Conservation (phyloP, 2,329 filamentous ascomycete genomes). For the Lecanosticta acicola region DNA sequence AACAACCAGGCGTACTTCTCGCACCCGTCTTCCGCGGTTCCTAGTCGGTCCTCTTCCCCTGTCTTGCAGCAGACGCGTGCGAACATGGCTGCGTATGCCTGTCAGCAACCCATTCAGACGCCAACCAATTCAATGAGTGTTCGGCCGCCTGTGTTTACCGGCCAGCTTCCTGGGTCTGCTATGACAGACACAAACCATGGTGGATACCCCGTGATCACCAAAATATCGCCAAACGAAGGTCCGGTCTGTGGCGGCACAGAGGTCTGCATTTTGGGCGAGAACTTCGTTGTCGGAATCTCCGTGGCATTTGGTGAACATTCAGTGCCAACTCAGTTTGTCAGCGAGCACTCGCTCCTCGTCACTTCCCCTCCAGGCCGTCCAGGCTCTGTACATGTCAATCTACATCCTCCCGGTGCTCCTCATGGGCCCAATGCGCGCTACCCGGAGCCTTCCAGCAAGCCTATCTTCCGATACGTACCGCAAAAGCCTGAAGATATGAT, state of each 20-base stretch:
- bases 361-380: constrained; percentile 66
- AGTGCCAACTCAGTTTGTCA: constrained; percentile 72
- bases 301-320: constrained; percentile 74
- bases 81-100: constrained; percentile 32
- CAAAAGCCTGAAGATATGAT: constrained; percentile 36
- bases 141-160: constrained; percentile 8
- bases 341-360: constrained; percentile 69
- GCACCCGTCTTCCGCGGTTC: constrained; percentile 29
- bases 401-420: constrained; percentile 37
- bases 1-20: constrained; percentile 28
- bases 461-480: constrained; percentile 41
- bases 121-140: constrained; percentile 21
- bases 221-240: constrained; percentile 72
- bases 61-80: constrained; percentile 36
- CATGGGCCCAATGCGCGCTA: constrained; percentile 25
- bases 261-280: constrained; percentile 75
- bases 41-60: constrained; percentile 74
- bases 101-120: constrained; percentile 28
- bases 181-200: constrained; percentile 11
- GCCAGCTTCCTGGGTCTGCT: constrained; percentile 11
- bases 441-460: constrained; percentile 30
- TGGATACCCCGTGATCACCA: constrained; percentile 11
- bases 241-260: constrained; percentile 79
- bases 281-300: constrained; percentile 72
- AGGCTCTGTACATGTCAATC: constrained; percentile 65